phyloP scores from a whole-genome alignment of 441 rosid genomes.

The Mallotus repandus region DNA sequence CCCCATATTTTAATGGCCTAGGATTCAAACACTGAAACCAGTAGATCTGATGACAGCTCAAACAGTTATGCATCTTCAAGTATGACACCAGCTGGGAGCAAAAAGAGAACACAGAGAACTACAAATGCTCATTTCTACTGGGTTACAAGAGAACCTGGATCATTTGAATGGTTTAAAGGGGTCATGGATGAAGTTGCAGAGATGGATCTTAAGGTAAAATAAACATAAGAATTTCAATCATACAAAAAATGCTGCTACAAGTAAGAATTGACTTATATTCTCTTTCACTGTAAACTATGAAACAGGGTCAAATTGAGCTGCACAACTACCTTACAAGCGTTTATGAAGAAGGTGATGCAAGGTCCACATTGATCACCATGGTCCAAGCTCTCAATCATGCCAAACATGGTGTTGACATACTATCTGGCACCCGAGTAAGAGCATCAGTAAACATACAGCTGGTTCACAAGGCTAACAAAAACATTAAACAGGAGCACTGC shows the following conservation, averaged over 20 bases:
- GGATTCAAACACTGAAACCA: constrained; percentile 63
- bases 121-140: constrained; percentile 86
- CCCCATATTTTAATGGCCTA: constrained; percentile 20
- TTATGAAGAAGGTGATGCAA: constrained; percentile 97
- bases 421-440: constrained; percentile 92
- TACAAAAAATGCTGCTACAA: not conserved
- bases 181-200: constrained; percentile 94
- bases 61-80: constrained; percentile 70
- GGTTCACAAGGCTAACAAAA: no score
- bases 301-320: constrained; percentile 91
- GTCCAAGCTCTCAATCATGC: constrained; percentile 98
- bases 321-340: constrained; percentile 97
- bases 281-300: constrained; percentile 12
- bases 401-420: constrained; percentile 91
- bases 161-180: constrained; percentile 96
- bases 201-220: constrained; percentile 75
- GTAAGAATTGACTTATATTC: not conserved
- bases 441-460: not conserved
- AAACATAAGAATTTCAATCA: constrained; percentile 2
- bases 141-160: constrained; percentile 94
- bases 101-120: constrained; percentile 51
- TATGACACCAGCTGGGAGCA: constrained; percentile 45
- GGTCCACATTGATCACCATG: constrained; percentile 93
- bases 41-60: constrained; percentile 64
- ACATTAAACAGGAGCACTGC: not conserved